A percentile compares a stretch with the other conserved stretches of the same genome.
Conservation (phyloP, 179 eudicot genomes). For the Silene coronaria region DNA sequence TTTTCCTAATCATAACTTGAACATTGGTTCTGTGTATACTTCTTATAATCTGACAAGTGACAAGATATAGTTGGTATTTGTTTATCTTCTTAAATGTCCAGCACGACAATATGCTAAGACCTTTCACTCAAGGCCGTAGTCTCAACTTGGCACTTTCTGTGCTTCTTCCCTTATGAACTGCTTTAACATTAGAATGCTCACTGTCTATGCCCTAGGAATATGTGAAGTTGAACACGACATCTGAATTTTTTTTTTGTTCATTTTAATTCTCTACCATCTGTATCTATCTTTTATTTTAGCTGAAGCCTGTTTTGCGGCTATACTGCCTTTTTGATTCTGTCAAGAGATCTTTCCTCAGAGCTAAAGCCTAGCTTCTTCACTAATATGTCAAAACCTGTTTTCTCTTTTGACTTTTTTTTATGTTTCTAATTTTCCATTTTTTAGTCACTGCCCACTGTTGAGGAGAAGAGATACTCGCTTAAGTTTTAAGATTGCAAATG, state of each 20-base stretch:
- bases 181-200: neutral
- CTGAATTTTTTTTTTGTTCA: too few relatives aligned
- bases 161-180: neutral
- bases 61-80: neutral
- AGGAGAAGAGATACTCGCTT: neutral
- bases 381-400: neutral
- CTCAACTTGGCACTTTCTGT: neutral
- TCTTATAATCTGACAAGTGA: neutral
- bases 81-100: neutral
- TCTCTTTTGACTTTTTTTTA: neutral
- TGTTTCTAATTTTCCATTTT: neutral
- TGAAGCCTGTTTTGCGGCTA: too few relatives aligned
- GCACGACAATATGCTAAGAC: neutral
- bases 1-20: neutral
- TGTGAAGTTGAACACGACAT: neutral
- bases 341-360: neutral
- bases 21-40: conserved; percentile 12
- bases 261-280: too few relatives aligned
- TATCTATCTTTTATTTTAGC: too few relatives aligned
- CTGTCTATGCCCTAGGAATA: neutral
- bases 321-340: too few relatives aligned
- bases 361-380: neutral
- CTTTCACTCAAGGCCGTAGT: neutral
- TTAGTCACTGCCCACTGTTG: neutral
- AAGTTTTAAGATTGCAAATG: too few relatives aligned